phyloP scores from a whole-genome alignment of 352 stramenopile genomes.

The Peronosclerospora sorghi region DNA sequence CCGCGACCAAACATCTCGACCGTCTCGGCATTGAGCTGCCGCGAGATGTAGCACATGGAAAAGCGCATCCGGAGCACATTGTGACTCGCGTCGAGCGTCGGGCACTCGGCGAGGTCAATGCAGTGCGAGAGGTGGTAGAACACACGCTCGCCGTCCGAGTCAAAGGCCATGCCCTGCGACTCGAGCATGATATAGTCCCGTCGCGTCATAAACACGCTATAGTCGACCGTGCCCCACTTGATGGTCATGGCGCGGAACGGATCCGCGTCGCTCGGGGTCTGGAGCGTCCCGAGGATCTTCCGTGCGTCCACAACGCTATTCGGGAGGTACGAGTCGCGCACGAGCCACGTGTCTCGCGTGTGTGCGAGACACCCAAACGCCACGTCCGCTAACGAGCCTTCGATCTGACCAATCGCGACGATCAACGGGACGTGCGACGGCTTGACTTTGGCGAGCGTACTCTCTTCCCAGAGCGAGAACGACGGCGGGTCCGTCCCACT shows the following conservation, averaged over 20 bases:
- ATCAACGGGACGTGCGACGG: conserved; percentile 22
- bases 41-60: conserved; percentile 41
- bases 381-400: conserved; percentile 24
- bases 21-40: conserved; percentile 19
- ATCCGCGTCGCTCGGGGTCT: conserved; percentile 23
- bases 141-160: conserved; percentile 25
- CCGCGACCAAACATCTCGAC: conserved; percentile 44
- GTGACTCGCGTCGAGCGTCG: conserved; percentile 11
- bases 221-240: conserved; percentile 28
- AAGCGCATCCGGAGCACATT: conserved; percentile 27
- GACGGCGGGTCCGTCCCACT: conserved; percentile 22
- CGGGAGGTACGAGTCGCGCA: conserved; percentile 27
- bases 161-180: conserved; percentile 28
- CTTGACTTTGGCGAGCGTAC: conserved; percentile 15
- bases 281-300: conserved; percentile 27
- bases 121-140: conserved; percentile 37
- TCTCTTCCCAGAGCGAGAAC: conserved; percentile 23
- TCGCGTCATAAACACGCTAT: conserved; percentile 18
- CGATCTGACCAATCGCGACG: conserved; percentile 21
- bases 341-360: conserved; percentile 17
- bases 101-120: conserved; percentile 20
- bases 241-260: conserved; percentile 32
- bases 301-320: conserved; percentile 24
- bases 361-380: conserved; percentile 23
- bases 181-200: conserved; percentile 31